Percentiles rank a stretch among this genome's conserved stretches.
Conservation (phyloP, 768 basidiomycete genomes). For the Megacollybia marginata region DNA sequence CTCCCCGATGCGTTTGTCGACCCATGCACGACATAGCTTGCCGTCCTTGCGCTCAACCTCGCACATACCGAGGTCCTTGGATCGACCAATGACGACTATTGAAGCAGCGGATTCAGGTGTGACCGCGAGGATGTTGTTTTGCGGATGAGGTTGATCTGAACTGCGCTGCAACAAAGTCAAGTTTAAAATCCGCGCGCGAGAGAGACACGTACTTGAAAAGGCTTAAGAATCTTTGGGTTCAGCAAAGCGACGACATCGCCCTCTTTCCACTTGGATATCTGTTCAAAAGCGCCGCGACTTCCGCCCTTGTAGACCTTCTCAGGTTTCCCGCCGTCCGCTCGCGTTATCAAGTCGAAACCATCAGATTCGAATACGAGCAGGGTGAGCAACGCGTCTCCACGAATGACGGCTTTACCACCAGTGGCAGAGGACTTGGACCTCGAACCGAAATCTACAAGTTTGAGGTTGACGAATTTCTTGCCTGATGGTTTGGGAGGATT, state of each 20-base stretch:
- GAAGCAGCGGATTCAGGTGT: slow-evolving; percentile 79
- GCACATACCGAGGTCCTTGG: slow-evolving; percentile 85
- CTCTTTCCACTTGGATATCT: slow-evolving; percentile 75
- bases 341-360: slow-evolving; percentile 46
- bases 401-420: slow-evolving; percentile 47
- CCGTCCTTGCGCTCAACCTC: slow-evolving; percentile 72
- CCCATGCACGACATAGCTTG: slow-evolving; percentile 80
- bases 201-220: slow-evolving; percentile 57
- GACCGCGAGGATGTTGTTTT: slow-evolving; percentile 75
- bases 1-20: slow-evolving; percentile 78
- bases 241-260: slow-evolving; percentile 88
- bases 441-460: slow-evolving; percentile 75
- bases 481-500: slow-evolving; percentile 39
- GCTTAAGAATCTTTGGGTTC: slow-evolving; percentile 82
- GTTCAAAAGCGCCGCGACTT: slow-evolving; percentile 88
- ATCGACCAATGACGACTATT: slow-evolving; percentile 79
- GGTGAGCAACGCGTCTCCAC: slow-evolving; percentile 80
- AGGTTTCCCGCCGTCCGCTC: slow-evolving; percentile 41
- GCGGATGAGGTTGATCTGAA: slow-evolving; percentile 61
- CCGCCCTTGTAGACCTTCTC: slow-evolving; percentile 79
- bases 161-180: slow-evolving; percentile 23
- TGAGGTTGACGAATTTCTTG: slow-evolving; percentile 82
- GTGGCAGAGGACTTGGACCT: slow-evolving; percentile 48
- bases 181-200: not conserved
- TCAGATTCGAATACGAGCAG: slow-evolving; percentile 89